A percentile compares a stretch with the other conserved stretches of the same genome.
phyloP scores from a whole-genome alignment of 306 rosid genomes.

The Prinsepia uniflora region DNA sequence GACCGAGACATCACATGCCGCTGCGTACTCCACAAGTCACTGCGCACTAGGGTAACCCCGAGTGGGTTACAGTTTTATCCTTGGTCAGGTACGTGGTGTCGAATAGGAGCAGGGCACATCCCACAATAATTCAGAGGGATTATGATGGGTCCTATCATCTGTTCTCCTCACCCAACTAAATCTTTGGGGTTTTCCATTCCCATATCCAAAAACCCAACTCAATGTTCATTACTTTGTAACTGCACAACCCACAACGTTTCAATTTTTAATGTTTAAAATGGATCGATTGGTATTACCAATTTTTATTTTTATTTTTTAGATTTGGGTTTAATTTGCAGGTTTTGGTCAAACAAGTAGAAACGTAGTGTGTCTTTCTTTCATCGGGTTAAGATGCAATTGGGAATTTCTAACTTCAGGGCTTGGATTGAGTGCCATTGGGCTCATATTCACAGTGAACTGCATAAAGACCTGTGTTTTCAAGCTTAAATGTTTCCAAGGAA shows the following conservation, averaged over 20 bases:
- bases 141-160: neutral
- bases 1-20: too few species aligned
- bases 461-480: neutral
- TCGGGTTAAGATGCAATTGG: neutral
- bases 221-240: neutral
- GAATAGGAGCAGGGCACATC: too few species aligned
- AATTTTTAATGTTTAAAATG: neutral
- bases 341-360: neutral
- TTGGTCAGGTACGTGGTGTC: too few species aligned
- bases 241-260: neutral
- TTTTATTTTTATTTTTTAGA: neutral
- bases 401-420: neutral
- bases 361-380: neutral
- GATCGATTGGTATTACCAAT: neutral
- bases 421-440: neutral
- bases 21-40: too few species aligned
- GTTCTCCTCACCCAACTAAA: neutral
- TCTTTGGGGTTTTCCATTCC: neutral
- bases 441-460: neutral
- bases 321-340: constrained; percentile 15
- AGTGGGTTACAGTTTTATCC: too few species aligned
- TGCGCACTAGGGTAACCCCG: too few species aligned
- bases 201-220: neutral
- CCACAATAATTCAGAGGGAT: too few species aligned
- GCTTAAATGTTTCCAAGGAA: constrained; percentile 46